A percentile compares a stretch with the other conserved stretches of the same genome.
phyloP scores from a whole-genome alignment of 2,329 filamentous ascomycete species.

The Colletotrichum cuscutae region DNA sequence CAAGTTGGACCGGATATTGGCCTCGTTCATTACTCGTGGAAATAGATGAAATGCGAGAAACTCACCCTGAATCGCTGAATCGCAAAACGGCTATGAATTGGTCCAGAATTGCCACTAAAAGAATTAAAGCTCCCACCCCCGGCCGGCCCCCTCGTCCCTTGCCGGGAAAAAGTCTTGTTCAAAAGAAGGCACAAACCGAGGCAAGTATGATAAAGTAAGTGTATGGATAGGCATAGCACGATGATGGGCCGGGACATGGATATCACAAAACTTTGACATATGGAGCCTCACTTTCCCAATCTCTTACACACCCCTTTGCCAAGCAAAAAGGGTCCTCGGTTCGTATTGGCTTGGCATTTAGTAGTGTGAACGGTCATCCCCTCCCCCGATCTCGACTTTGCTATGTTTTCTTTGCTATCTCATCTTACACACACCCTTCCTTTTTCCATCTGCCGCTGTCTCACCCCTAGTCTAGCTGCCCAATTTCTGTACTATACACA shows the following conservation, averaged over 20 bases:
- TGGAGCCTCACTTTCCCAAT: neutral
- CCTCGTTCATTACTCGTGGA: neutral
- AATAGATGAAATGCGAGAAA: neutral
- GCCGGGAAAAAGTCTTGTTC: neutral
- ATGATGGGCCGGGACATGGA: neutral
- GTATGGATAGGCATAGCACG: neutral
- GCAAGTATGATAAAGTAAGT: neutral
- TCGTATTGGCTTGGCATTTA: slow-evolving; percentile 21
- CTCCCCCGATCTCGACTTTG: neutral
- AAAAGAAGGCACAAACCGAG: neutral
- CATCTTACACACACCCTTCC: neutral
- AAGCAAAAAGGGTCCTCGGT: slow-evolving; percentile 21
- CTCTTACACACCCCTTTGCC: neutral
- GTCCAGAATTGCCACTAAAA: neutral
- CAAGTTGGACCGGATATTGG: neutral
- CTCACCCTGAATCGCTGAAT: neutral
- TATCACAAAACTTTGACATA: neutral
- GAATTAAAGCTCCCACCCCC: neutral
- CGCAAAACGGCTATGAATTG: neutral
- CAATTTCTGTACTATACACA: neutral
- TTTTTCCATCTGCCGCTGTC: neutral
- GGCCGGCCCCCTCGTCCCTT: neutral
- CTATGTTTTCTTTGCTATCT: neutral
- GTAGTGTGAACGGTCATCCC: neutral
- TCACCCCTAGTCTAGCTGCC: neutral